Evolutionary conservation across 306 rosid genomes (phyloP).

Genomic region (Cucurbita pepo): DNA sequence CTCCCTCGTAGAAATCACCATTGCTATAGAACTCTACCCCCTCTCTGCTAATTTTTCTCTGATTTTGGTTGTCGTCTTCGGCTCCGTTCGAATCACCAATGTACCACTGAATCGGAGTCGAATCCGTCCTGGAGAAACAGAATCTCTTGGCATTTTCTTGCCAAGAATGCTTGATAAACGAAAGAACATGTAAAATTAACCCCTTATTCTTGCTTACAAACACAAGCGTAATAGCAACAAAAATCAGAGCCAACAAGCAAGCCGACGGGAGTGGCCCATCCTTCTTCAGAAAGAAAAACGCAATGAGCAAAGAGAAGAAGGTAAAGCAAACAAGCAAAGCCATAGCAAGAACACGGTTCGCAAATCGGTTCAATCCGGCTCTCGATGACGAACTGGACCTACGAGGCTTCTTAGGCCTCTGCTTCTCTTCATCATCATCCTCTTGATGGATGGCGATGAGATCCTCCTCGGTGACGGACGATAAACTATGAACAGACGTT

Average conservation of each 20-base stretch:
- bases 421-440: constrained; percentile 24
- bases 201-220: constrained; percentile 47
- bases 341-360: constrained; percentile 20
- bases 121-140: constrained; percentile 23
- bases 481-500: constrained; percentile 77
- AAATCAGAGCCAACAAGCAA: constrained; percentile 48
- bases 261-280: constrained; percentile 51
- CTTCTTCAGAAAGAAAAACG: constrained; percentile 32
- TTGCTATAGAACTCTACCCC: constrained; percentile 95
- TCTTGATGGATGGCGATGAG: constrained; percentile 10
- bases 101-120: constrained; percentile 81
- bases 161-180: constrained; percentile 38
- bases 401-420: constrained; percentile 13
- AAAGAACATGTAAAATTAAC: constrained; percentile 32
- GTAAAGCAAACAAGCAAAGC: constrained; percentile 27
- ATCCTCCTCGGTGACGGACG: constrained; percentile 47
- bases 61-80: not conserved
- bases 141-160: constrained; percentile 34
- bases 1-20: constrained; percentile 96
- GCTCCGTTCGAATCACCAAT: constrained; percentile 42
- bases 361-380: constrained; percentile 19
- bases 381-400: constrained; percentile 24
- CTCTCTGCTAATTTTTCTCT: constrained; percentile 35
- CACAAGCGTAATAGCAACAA: constrained; percentile 70
- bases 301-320: constrained; percentile 21